These are phyloP conservation scores for Waltergamsia citrina DNA, from an alignment of 2,329 filamentous ascomycete genomes.

Conservation along the genomic window DNA sequence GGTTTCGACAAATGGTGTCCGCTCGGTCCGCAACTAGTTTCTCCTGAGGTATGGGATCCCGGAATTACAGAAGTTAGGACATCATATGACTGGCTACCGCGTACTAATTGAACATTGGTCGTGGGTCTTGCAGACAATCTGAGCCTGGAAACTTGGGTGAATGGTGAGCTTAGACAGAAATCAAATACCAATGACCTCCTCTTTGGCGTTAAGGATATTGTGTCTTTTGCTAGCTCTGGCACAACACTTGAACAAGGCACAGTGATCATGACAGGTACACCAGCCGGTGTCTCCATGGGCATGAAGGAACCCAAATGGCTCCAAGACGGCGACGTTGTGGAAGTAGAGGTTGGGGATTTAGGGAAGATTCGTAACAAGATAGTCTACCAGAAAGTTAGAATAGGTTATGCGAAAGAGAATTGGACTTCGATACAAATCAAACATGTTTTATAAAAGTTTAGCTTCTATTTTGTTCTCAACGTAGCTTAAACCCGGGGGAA, in stretches of 20 bases:
- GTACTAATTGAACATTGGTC: too few species aligned
- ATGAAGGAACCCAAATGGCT: constrained; percentile 30
- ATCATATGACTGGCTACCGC: too few species aligned
- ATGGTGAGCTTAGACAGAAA: constrained; percentile 37
- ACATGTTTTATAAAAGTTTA: too few species aligned
- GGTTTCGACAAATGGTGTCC: constrained; percentile 48
- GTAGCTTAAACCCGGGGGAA: too few species aligned
- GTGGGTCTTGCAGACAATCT: constrained; percentile 32
- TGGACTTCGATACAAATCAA: too few species aligned
- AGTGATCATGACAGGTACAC: constrained; percentile 36
- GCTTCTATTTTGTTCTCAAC: too few species aligned
- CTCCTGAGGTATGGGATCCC: constrained; percentile 21
- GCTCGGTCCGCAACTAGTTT: constrained; percentile 37
- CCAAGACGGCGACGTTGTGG: constrained; percentile 30
- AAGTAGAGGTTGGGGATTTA: constrained; percentile 28
- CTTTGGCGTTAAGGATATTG: constrained; percentile 27
- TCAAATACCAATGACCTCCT: constrained; percentile 28
- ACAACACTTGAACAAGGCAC: constrained; percentile 32
- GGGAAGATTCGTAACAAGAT: constrained; percentile 27
- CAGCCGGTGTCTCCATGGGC: constrained; percentile 31
- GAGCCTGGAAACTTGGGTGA: constrained; percentile 32
- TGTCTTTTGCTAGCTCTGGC: constrained; percentile 26
- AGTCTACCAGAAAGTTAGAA: too few species aligned
- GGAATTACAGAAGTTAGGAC: too few species aligned
- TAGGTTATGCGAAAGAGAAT: too few species aligned